Evolutionary conservation across 345 rosid species (phyloP).

Genomic region (Citrus cavaleriei): DNA sequence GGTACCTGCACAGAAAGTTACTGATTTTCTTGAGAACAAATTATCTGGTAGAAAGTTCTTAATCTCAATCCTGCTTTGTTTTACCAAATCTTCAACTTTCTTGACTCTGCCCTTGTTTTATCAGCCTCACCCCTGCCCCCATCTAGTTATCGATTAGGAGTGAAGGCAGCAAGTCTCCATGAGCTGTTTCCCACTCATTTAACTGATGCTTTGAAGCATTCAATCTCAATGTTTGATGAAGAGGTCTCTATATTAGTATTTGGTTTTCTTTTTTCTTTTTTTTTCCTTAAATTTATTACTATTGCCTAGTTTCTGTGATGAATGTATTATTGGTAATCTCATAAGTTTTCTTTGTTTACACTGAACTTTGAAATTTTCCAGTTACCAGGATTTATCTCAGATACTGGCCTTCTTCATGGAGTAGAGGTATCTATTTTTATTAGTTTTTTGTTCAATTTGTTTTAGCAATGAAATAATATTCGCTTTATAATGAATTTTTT

Average conservation of each 20-base stretch:
- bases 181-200: conserved; percentile 68
- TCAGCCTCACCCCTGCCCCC: conserved; percentile 70
- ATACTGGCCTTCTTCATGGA: conserved; percentile 90
- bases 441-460: not conserved
- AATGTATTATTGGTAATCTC: not conserved
- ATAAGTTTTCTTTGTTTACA: conserved; percentile 2
- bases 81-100: not conserved
- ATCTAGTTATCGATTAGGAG: conserved; percentile 91
- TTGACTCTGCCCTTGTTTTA: conserved; percentile 24
- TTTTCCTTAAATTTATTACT: not conserved
- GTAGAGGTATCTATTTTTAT: conserved; percentile 60
- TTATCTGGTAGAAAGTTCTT: conserved; percentile 49
- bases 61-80: not conserved
- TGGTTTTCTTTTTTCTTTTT: conserved; percentile 1
- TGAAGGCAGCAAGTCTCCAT: conserved; percentile 77
- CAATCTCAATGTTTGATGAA: conserved; percentile 68
- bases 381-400: conserved; percentile 87
- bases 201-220: conserved; percentile 64
- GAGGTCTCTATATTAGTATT: conserved; percentile 41
- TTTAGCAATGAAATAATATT: not conserved
- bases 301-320: not conserved
- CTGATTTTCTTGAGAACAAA: conserved; percentile 75
- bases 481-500: not conserved
- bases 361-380: conserved; percentile 32
- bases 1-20: conserved; percentile 84